These are phyloP conservation scores for Bacidia gigantensis DNA, from an alignment of 495 filamentous ascomycete genomes.

Conservation along the genomic window DNA sequence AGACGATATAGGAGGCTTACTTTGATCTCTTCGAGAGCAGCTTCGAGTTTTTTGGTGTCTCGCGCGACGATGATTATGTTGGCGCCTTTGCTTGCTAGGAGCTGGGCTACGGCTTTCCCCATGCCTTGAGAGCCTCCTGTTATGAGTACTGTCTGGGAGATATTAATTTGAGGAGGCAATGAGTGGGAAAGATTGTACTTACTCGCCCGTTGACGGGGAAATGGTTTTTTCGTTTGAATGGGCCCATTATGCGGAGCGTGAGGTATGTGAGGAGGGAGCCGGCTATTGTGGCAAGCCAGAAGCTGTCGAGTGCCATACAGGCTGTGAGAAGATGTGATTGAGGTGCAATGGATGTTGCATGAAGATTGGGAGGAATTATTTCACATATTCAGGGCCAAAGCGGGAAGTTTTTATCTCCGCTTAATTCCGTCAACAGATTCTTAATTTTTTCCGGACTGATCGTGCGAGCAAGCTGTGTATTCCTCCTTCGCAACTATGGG, in stretches of 20 bases:
- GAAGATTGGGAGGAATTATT: too few relatives aligned
- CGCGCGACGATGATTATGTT: slow-evolving; percentile 76
- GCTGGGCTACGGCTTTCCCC: slow-evolving; percentile 58
- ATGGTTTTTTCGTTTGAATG: slow-evolving; percentile 53
- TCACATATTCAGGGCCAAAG: too few relatives aligned
- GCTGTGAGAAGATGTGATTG: not conserved
- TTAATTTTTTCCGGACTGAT: too few relatives aligned
- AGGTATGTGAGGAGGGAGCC: slow-evolving; percentile 13
- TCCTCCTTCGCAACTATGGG: too few relatives aligned
- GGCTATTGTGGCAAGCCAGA: slow-evolving; percentile 18
- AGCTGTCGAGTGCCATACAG: slow-evolving; percentile 22
- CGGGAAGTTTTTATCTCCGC: too few relatives aligned
- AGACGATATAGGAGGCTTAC: slow-evolving; percentile 27
- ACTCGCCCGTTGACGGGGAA: slow-evolving; percentile 74
- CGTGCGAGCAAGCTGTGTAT: too few relatives aligned
- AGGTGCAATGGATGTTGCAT: not conserved
- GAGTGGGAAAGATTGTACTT: slow-evolving; percentile 33
- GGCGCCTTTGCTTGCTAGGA: slow-evolving; percentile 72
- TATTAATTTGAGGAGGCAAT: not conserved
- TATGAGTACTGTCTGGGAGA: slow-evolving; percentile 58
- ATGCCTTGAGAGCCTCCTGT: slow-evolving; percentile 92
- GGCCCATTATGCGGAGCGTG: slow-evolving; percentile 43
- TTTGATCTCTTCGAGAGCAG: slow-evolving; percentile 50
- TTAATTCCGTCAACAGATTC: too few relatives aligned
- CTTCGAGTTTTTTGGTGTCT: slow-evolving; percentile 58